phyloP scores from a whole-genome alignment of 345 rosid genomes.

The Raphanus raphanistrum region DNA sequence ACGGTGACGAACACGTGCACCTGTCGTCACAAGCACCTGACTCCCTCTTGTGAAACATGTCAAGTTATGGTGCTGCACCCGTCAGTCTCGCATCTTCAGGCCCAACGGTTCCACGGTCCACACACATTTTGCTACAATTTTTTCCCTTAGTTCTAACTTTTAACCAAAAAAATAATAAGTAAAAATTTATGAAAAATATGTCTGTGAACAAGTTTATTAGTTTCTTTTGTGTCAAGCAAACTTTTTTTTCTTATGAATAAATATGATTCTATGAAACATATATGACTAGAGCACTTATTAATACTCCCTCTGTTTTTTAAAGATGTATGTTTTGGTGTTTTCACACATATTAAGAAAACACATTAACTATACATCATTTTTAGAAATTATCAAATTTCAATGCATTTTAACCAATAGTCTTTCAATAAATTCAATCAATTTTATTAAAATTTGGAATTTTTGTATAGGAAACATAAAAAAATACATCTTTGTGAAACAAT shows the following conservation, averaged over 20 bases:
- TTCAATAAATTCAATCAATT: too few species aligned
- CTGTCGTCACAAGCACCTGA: conserved; percentile 23
- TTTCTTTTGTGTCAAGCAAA: not conserved
- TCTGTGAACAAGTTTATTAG: not conserved
- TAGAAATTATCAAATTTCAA: too few species aligned
- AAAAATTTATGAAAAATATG: not conserved
- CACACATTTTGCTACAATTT: conserved; percentile 4
- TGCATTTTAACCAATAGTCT: too few species aligned
- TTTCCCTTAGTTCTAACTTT: not conserved
- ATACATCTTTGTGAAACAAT: too few species aligned
- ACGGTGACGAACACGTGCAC: conserved; percentile 30
- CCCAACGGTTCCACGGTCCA: conserved; percentile 23
- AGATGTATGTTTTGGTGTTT: too few species aligned
- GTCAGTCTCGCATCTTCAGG: conserved; percentile 11
- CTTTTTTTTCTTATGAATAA: not conserved
- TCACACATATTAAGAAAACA: too few species aligned
- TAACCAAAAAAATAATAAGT: not conserved
- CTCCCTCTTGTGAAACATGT: conserved; percentile 24
- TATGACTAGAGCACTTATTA: not conserved
- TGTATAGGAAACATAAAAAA: too few species aligned
- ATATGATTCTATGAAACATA: not conserved
- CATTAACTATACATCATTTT: too few species aligned
- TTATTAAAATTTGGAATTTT: too few species aligned
- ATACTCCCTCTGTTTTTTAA: too few species aligned
- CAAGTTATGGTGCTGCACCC: conserved; percentile 22